Base-by-base conservation (phyloP, 2,329 filamentous ascomycete genomes). In the Verruconis gallopava region DNA sequence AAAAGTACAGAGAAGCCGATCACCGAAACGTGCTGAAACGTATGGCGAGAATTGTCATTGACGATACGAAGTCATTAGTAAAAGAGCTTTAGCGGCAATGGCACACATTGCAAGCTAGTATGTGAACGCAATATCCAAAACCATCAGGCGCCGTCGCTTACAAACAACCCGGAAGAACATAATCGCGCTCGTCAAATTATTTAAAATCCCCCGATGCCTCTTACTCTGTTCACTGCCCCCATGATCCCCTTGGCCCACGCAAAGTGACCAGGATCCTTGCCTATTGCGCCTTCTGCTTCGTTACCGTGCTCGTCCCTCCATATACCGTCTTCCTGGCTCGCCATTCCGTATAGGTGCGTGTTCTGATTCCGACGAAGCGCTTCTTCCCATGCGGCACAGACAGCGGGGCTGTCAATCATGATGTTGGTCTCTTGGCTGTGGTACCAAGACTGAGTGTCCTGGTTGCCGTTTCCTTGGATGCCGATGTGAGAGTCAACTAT, bases 21-120 rank as follows among this genome's bases (percentile, higher is more conserved):
- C 80, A 86, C 66, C 81, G 85, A 62, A 73, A 72, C 4, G 66
- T 91, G 51, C 62, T 98, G 58, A 98, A 98, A 71, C 85, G 81
- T 64, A 79, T 89, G 61, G 83, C 85, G 2, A 72, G 88, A 53
- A 74, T 78, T 32, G 85, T 79, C 0, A 88, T 96, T 19, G 72
- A 73, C 41, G 80, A 84, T 67, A 72, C 75, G 32, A 77, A 70
- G 55, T 54, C 51, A 21, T 50, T 73, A 48, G 59, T 67, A 4
- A 35, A 22, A 36, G 40, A 40, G 21, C 25, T 40, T 12, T 40
- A 40, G 25, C n/a, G n/a, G 25, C 25, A n/a, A 30, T n/a, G n/a
- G n/a, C n/a, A n/a, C n/a, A n/a, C n/a, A n/a, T n/a, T n/a, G n/a
- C n/a, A n/a, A n/a, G n/a, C n/a, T n/a, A n/a, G n/a, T n/a, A n/a